Percentiles rank a stretch among this genome's conserved stretches.
These are phyloP conservation scores for Cymodocea nodosa DNA, from an alignment of 116 monocot species.

Conservation along the genomic window DNA sequence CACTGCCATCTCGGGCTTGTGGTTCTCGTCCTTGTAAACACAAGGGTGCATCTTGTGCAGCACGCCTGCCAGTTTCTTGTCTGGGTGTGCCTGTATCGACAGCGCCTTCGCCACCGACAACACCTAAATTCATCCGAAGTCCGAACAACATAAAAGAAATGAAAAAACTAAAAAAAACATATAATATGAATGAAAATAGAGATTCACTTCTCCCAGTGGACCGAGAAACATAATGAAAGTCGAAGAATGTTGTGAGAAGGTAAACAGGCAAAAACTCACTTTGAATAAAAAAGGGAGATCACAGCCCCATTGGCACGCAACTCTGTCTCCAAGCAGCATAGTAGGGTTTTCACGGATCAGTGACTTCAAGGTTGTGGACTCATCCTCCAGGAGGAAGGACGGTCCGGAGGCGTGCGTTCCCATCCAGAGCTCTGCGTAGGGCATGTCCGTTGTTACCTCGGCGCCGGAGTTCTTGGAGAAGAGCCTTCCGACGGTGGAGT, in stretches of 20 bases:
- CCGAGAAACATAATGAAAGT: no score
- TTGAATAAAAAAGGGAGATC: slow-evolving; percentile 94
- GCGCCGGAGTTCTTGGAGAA: slow-evolving; percentile 27
- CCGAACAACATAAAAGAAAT: no score
- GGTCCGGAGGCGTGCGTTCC: slow-evolving; percentile 82
- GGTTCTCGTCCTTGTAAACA: slow-evolving; percentile 81
- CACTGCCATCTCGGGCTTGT: slow-evolving; percentile 96
- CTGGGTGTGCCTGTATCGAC: slow-evolving; percentile 95
- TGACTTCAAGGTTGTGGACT: slow-evolving; percentile 17
- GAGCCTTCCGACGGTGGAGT: slow-evolving; percentile 49
- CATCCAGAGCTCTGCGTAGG: slow-evolving; percentile 98
- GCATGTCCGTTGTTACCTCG: slow-evolving; percentile 18
- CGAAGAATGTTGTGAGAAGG: no score
- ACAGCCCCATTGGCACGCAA: slow-evolving; percentile 39
- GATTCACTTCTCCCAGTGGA: no score
- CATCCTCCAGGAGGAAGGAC: slow-evolving; percentile 28
- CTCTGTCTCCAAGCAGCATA: slow-evolving; percentile 41
- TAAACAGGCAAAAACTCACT: slow-evolving; percentile 23
- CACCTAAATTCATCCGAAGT: slow-evolving; percentile 24
- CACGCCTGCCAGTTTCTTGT: slow-evolving; percentile 57
- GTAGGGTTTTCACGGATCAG: slow-evolving; percentile 46
- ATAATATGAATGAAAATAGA: neutral
- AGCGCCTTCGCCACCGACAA: slow-evolving; percentile 85
- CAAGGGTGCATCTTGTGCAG: slow-evolving; percentile 52
- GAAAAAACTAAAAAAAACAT: no score